Percentiles rank a stretch among this genome's conserved stretches.
These are phyloP conservation scores for Vitis hybrid DNA, from an alignment of 177 flowering plant species.

Conservation along the genomic window DNA sequence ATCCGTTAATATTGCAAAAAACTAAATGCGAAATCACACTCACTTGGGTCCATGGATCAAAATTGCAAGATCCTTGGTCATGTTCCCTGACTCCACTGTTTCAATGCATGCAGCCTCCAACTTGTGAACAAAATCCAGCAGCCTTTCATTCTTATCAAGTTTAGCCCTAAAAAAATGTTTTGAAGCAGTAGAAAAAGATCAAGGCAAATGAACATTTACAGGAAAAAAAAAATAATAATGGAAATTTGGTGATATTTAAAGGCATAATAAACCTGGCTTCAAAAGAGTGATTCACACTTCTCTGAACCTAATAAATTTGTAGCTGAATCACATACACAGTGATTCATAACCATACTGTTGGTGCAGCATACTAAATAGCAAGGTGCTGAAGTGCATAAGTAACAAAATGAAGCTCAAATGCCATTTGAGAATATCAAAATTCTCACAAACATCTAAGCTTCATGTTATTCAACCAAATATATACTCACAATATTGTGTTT, in stretches of 20 bases:
- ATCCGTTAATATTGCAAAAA: background rate
- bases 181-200: background rate
- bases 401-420: too few species aligned
- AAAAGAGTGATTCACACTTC: too few species aligned
- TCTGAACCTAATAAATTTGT: too few species aligned
- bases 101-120: slow-evolving; percentile 81
- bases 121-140: slow-evolving; percentile 69
- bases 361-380: too few species aligned
- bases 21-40: slow-evolving; percentile 19
- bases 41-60: slow-evolving; percentile 83
- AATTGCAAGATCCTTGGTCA: slow-evolving; percentile 97
- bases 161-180: slow-evolving; percentile 54
- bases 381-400: too few species aligned
- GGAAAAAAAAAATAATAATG: background rate
- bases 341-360: too few species aligned
- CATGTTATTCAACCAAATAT: too few species aligned
- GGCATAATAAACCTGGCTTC: too few species aligned
- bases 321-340: too few species aligned
- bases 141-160: slow-evolving; percentile 52
- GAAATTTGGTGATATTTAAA: background rate
- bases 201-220: background rate
- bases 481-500: too few species aligned
- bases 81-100: slow-evolving; percentile 91
- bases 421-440: too few species aligned
- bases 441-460: too few species aligned